Evolutionary conservation across 129 eudicot species (phyloP).

Genomic region (Centaurea solstitialis): DNA sequence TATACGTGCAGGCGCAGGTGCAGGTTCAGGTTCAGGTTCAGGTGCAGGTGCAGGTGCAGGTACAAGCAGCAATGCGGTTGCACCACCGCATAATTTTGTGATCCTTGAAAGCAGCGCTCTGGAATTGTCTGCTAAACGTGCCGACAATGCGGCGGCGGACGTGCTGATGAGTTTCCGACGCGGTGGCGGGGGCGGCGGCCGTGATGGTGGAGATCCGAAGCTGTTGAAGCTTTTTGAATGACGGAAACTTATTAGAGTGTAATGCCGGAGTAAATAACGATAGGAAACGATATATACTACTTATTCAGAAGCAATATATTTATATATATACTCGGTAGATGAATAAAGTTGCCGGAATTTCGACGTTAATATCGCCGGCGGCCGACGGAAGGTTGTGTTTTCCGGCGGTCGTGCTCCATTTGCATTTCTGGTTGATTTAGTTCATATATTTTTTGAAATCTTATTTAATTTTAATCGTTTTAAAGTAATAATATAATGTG

Average conservation of each 20-base stretch:
- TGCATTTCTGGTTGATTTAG: neutral
- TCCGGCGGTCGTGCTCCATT: neutral
- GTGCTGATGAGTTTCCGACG: slow-evolving; percentile 17
- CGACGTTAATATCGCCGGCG: neutral
- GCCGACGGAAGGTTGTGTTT: no score
- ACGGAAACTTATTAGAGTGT: neutral
- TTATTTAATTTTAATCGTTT: neutral
- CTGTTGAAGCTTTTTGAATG: slow-evolving; percentile 64
- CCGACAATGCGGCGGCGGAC: slow-evolving; percentile 28
- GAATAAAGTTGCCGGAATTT: neutral
- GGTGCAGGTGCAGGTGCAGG: neutral
- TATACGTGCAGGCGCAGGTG: no score
- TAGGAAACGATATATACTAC: neutral
- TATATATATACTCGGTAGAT: neutral
- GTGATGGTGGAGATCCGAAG: slow-evolving; percentile 47
- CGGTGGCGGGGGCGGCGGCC: neutral
- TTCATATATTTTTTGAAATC: neutral
- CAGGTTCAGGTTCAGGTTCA: no score
- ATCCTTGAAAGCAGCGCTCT: neutral
- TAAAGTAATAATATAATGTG: neutral
- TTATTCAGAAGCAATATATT: neutral
- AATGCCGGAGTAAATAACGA: neutral
- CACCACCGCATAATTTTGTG: slow-evolving; percentile 1
- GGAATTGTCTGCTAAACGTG: slow-evolving; percentile 20
- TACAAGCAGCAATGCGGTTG: neutral